These are phyloP conservation scores for Aspergillus eucalypticola DNA, from an alignment of 2,329 filamentous ascomycete species.

Conservation along the genomic window DNA sequence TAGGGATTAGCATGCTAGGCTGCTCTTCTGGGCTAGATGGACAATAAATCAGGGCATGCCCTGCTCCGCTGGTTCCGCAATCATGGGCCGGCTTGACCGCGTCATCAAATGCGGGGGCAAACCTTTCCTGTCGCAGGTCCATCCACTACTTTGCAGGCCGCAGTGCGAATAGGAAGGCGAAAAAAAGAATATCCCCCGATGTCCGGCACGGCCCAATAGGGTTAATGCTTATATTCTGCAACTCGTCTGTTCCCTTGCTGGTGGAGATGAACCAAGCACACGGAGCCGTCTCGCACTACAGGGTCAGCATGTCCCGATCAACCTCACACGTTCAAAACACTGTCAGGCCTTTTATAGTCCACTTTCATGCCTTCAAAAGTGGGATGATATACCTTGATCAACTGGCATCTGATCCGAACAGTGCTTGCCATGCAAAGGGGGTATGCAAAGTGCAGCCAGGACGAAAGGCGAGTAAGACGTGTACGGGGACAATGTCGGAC, in stretches of 20 bases:
- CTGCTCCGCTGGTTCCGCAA: too few relatives aligned
- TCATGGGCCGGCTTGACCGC: neutral
- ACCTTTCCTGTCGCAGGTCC: neutral
- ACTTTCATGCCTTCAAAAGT: too few relatives aligned
- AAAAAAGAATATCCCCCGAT: neutral
- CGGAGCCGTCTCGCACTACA: neutral
- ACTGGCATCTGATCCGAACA: too few relatives aligned
- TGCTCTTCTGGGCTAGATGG: too few relatives aligned
- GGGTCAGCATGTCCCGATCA: too few relatives aligned
- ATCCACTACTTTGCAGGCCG: neutral
- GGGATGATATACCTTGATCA: too few relatives aligned
- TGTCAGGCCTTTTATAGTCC: too few relatives aligned
- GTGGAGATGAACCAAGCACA: neutral
- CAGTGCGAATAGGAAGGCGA: neutral
- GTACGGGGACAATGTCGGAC: neutral
- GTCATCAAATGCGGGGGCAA: neutral
- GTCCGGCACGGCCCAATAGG: neutral
- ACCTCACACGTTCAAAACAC: too few relatives aligned
- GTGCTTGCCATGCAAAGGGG: too few relatives aligned
- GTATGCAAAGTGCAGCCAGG: neutral
- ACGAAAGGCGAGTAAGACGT: neutral
- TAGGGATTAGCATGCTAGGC: too few relatives aligned
- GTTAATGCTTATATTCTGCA: neutral
- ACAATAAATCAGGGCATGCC: too few relatives aligned
- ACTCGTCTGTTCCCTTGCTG: too few relatives aligned